Evolutionary conservation across 805 yeast genomes (phyloP).

Genomic region (Yamadazyma ubonensis): DNA sequence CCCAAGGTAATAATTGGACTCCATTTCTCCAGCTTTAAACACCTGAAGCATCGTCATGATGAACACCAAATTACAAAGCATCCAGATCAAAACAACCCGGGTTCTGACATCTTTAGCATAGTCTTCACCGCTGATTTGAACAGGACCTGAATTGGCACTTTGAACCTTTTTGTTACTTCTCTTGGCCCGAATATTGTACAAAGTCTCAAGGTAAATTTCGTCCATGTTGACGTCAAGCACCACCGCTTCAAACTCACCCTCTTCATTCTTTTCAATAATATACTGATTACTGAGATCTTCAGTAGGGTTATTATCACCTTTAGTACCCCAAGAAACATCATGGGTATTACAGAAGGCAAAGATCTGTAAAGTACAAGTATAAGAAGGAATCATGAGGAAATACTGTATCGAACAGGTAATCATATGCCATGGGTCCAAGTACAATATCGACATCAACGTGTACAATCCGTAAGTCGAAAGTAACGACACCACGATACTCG

Average conservation of each 20-base stretch:
- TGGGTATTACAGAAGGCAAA: slow-evolving; percentile 98
- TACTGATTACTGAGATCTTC: slow-evolving; percentile 75
- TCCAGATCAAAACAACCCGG: slow-evolving; percentile 93
- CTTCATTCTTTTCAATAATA: slow-evolving; percentile 73
- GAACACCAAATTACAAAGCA: slow-evolving; percentile 74
- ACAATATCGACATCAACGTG: slow-evolving; percentile 73
- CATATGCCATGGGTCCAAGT: slow-evolving; percentile 96
- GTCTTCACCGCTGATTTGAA: slow-evolving; percentile 58
- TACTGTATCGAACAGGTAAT: slow-evolving; percentile 84
- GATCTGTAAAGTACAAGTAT: slow-evolving; percentile 88
- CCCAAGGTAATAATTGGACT: slow-evolving; percentile 67
- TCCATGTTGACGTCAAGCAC: slow-evolving; percentile 84
- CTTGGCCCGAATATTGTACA: slow-evolving; percentile 69
- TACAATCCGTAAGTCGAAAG: slow-evolving; percentile 92
- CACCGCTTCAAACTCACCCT: slow-evolving; percentile 76
- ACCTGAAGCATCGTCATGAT: slow-evolving; percentile 88
- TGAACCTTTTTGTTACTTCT: slow-evolving; percentile 55
- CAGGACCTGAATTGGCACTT: slow-evolving; percentile 16
- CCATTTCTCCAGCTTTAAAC: slow-evolving; percentile 61
- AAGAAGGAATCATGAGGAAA: slow-evolving; percentile 85
- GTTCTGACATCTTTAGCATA: slow-evolving; percentile 95
- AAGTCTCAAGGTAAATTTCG: slow-evolving; percentile 72
- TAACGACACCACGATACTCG: slow-evolving; percentile 79
- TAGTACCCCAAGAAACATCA: slow-evolving; percentile 99
- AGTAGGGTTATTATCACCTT: slow-evolving; percentile 77